phyloP scores from a whole-genome alignment of 1,284 basidiomycete genomes.

The Boletellus deceptivus region DNA sequence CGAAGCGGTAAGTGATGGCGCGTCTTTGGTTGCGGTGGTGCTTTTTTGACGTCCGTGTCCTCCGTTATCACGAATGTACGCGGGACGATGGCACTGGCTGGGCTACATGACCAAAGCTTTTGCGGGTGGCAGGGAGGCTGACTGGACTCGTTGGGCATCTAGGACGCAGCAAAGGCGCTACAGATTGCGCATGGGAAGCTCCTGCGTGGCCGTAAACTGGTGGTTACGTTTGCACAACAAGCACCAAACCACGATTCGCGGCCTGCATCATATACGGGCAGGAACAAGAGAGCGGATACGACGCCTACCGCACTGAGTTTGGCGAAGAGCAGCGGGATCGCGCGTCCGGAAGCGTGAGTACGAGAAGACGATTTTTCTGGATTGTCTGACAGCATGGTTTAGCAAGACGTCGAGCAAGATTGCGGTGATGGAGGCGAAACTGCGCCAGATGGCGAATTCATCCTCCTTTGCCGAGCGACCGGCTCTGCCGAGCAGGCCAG shows the following conservation, averaged over 20 bases:
- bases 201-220: constrained; percentile 81
- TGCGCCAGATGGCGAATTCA: constrained; percentile 69
- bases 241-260: constrained; percentile 53
- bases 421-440: constrained; percentile 92
- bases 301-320: constrained; percentile 87
- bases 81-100: constrained; percentile 21
- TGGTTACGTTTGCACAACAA: constrained; percentile 88
- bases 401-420: constrained; percentile 84
- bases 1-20: constrained; percentile 65
- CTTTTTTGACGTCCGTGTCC: constrained; percentile 29
- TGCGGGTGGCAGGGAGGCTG: constrained; percentile 15
- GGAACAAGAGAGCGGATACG: constrained; percentile 26
- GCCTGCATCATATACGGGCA: constrained; percentile 26
- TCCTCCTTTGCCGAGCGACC: constrained; percentile 22
- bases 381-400: constrained; percentile 9
- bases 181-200: constrained; percentile 75
- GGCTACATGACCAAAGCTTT: constrained; percentile 22
- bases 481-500: constrained; percentile 26
- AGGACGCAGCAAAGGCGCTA: constrained; percentile 88
- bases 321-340: constrained; percentile 67
- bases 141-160: constrained; percentile 17
- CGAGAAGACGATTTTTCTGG: constrained; percentile 1
- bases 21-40: constrained; percentile 19
- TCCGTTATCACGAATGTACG: constrained; percentile 52
- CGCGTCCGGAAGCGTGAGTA: constrained; percentile 61